phyloP scores from a whole-genome alignment of 495 filamentous ascomycete species.

The Schizothecium vesticola region DNA sequence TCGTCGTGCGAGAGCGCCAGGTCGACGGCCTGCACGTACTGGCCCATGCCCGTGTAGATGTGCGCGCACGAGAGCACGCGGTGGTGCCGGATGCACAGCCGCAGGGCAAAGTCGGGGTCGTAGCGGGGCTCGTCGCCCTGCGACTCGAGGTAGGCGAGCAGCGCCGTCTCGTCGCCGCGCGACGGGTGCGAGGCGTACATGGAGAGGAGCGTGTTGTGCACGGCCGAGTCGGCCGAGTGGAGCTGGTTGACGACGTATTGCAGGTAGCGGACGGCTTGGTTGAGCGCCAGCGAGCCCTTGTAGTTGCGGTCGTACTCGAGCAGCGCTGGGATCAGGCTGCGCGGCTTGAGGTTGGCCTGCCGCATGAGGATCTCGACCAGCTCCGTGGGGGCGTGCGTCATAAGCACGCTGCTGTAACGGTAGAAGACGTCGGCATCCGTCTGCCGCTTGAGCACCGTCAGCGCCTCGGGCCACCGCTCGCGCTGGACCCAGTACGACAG shows the following conservation, averaged over 20 bases:
- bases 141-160: constrained; percentile 81
- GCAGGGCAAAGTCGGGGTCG: constrained; percentile 95
- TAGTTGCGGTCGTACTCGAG: constrained; percentile 85
- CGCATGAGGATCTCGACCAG: constrained; percentile 92
- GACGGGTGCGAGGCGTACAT: constrained; percentile 88
- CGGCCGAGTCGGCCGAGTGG: constrained; percentile 74
- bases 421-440: constrained; percentile 91
- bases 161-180: constrained; percentile 65
- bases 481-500: constrained; percentile 96
- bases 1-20: constrained; percentile 83
- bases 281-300: constrained; percentile 58
- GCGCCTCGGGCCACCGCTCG: constrained; percentile 85
- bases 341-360: constrained; percentile 79
- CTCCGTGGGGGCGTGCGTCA: constrained; percentile 77
- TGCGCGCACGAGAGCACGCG: constrained; percentile 90
- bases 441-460: constrained; percentile 85
- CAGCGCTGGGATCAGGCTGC: constrained; percentile 84
- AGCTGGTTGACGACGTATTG: constrained; percentile 88
- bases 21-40: constrained; percentile 87
- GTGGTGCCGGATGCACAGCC: constrained; percentile 88
- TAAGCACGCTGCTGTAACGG: constrained; percentile 90
- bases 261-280: constrained; percentile 92
- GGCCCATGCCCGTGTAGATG: constrained; percentile 92
- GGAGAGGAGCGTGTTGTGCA: constrained; percentile 95
- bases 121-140: constrained; percentile 66